phyloP scores from a whole-genome alignment of 495 filamentous ascomycete species.

The Chaetomium fimeti region DNA sequence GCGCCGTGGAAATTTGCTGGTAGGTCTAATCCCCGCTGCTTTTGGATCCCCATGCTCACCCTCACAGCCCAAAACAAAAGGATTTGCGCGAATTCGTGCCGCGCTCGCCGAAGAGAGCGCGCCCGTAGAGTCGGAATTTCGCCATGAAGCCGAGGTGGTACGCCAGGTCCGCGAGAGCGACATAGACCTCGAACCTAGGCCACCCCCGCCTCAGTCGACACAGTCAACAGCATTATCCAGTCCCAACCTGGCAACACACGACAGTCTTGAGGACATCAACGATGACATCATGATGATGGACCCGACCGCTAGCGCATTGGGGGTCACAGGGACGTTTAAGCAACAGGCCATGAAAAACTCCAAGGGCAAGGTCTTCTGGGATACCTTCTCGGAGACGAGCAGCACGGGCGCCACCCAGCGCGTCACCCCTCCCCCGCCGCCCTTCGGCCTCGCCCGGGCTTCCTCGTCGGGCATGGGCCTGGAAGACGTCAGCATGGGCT shows the following conservation, averaged over 20 bases:
- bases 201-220: slow-evolving; percentile 33
- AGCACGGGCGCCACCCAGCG: slow-evolving; percentile 52
- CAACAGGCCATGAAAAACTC: slow-evolving; percentile 69
- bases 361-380: slow-evolving; percentile 75
- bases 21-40: slow-evolving; percentile 43
- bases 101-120: slow-evolving; percentile 83
- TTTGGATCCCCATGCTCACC: slow-evolving; percentile 11
- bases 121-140: slow-evolving; percentile 82
- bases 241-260: slow-evolving; percentile 45
- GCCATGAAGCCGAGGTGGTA: slow-evolving; percentile 90
- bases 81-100: slow-evolving; percentile 87
- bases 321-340: slow-evolving; percentile 64
- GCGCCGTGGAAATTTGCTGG: slow-evolving; percentile 81
- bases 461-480: slow-evolving; percentile 60
- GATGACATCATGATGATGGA: slow-evolving; percentile 63
- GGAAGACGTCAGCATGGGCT: slow-evolving; percentile 77
- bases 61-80: slow-evolving; percentile 81
- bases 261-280: slow-evolving; percentile 56
- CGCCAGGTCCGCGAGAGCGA: slow-evolving; percentile 83
- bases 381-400: slow-evolving; percentile 61
- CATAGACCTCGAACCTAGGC: slow-evolving; percentile 50
- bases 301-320: slow-evolving; percentile 38
- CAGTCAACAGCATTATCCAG: slow-evolving; percentile 56
- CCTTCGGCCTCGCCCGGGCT: slow-evolving; percentile 51
- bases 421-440: slow-evolving; percentile 65